phyloP scores from a whole-genome alignment of 352 stramenopile species.

The Phytopythium vexans region DNA sequence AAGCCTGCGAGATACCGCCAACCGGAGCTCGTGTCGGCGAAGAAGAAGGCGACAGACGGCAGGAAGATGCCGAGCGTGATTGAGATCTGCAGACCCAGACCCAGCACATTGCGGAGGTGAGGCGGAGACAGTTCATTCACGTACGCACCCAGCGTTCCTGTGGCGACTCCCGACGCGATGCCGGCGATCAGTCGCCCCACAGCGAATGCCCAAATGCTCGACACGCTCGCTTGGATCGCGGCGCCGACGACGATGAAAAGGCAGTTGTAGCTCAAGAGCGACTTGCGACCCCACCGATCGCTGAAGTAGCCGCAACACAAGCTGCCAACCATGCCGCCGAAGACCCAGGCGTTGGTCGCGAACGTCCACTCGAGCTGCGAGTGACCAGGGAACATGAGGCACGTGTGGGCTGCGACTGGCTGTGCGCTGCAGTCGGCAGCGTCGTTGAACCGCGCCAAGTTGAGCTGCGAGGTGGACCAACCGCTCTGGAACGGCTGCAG shows the following conservation, averaged over 20 bases:
- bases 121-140: conserved; percentile 39
- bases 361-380: conserved; percentile 45
- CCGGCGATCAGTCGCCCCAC: conserved; percentile 34
- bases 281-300: conserved; percentile 44
- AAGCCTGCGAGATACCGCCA: conserved; percentile 54
- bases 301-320: conserved; percentile 27
- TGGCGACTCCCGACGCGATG: conserved; percentile 31
- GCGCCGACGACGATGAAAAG: conserved; percentile 38
- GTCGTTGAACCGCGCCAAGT: conserved; percentile 33
- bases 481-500: conserved; percentile 38
- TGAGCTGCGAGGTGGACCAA: conserved; percentile 57
- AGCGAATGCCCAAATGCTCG: conserved; percentile 25
- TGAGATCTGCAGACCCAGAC: conserved; percentile 37
- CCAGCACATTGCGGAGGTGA: conserved; percentile 24
- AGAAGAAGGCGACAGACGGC: conserved; percentile 42
- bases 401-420: conserved; percentile 32
- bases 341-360: conserved; percentile 52
- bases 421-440: conserved; percentile 36
- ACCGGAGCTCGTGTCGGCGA: conserved; percentile 34
- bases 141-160: conserved; percentile 24
- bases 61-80: conserved; percentile 37
- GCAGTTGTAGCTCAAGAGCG: conserved; percentile 24
- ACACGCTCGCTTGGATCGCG: conserved; percentile 19
- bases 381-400: conserved; percentile 51
- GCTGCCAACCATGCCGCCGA: conserved; percentile 49